Conservation (phyloP, 2,329 filamentous ascomycete genomes). For the Lecanicillium sp. region DNA sequence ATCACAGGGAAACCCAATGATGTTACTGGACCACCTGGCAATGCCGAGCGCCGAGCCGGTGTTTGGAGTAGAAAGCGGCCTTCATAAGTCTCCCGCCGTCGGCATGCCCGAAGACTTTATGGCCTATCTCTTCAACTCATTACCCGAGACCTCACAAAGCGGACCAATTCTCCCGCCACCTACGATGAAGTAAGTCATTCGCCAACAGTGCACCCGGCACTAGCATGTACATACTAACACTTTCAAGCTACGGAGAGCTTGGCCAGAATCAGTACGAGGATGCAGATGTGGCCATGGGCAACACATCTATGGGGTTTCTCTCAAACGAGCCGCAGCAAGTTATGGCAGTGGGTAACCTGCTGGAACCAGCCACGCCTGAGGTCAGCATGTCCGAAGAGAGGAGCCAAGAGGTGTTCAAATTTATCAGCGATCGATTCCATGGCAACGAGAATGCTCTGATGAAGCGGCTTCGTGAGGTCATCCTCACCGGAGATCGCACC, state of each 20-base stretch:
- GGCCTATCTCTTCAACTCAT: constrained; percentile 68
- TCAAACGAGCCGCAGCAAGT: constrained; percentile 63
- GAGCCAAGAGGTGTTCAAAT: constrained; percentile 71
- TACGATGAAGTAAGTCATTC: constrained; percentile 36
- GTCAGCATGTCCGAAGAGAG: constrained; percentile 81
- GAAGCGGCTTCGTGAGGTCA: constrained; percentile 65
- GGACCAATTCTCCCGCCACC: constrained; percentile 28
- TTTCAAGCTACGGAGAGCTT: constrained; percentile 43
- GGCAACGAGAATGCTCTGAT: constrained; percentile 69
- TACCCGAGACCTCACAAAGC: constrained; percentile 31
- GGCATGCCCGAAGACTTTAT: constrained; percentile 84
- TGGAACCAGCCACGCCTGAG: constrained; percentile 74
- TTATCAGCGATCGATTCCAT: constrained; percentile 75
- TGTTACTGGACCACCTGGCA: constrained; percentile 55
- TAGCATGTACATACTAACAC: constrained; percentile 14
- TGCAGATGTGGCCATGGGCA: too few species aligned
- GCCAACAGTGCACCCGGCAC: not conserved
- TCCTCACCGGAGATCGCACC: constrained; percentile 72
- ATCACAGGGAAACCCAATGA: constrained; percentile 39
- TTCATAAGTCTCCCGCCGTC: constrained; percentile 75
- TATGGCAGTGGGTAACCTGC: constrained; percentile 81
- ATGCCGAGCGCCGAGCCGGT: constrained; percentile 69
- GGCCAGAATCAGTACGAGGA: constrained; percentile 29
- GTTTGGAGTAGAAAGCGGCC: constrained; percentile 72
- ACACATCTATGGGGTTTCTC: constrained; percentile 14